Conservation (phyloP, 345 rosid species). For the Barbarea vulgaris region DNA sequence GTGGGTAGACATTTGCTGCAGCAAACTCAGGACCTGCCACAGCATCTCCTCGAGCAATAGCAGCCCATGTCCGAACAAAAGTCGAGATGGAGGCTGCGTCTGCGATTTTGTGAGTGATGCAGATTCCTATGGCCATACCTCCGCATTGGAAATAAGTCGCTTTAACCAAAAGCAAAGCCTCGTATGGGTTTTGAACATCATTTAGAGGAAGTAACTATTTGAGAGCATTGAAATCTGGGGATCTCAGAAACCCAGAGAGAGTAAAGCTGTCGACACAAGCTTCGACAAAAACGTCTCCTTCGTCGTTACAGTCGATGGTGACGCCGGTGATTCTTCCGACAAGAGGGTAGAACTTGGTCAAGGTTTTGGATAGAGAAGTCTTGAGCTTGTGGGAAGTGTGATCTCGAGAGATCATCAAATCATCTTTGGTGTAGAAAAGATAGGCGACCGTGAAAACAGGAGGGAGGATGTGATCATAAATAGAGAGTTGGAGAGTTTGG, state of each 20-base stretch:
- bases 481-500: slow-evolving; percentile 23
- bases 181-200: neutral
- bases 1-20: slow-evolving; percentile 23
- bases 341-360: slow-evolving; percentile 52
- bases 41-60: too few species aligned
- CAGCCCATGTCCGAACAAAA: too few species aligned
- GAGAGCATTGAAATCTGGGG: slow-evolving; percentile 27
- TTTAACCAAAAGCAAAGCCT: slow-evolving; percentile 26
- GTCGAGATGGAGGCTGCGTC: too few species aligned
- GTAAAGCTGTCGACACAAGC: slow-evolving; percentile 33
- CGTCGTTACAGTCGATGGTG: slow-evolving; percentile 47
- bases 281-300: slow-evolving; percentile 44
- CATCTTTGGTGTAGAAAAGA: slow-evolving; percentile 27
- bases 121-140: slow-evolving; percentile 45
- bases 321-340: slow-evolving; percentile 51
- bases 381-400: slow-evolving; percentile 33
- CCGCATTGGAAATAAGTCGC: slow-evolving; percentile 47
- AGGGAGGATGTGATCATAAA: slow-evolving; percentile 13
- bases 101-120: slow-evolving; percentile 49
- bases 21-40: slow-evolving; percentile 26
- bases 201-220: slow-evolving; percentile 37
- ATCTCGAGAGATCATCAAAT: neutral
- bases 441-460: neutral
- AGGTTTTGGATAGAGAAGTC: slow-evolving; percentile 49
- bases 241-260: slow-evolving; percentile 36